These are phyloP conservation scores for Globisporangium nunn DNA, from an alignment of 352 stramenopile genomes.

Conservation along the genomic window DNA sequence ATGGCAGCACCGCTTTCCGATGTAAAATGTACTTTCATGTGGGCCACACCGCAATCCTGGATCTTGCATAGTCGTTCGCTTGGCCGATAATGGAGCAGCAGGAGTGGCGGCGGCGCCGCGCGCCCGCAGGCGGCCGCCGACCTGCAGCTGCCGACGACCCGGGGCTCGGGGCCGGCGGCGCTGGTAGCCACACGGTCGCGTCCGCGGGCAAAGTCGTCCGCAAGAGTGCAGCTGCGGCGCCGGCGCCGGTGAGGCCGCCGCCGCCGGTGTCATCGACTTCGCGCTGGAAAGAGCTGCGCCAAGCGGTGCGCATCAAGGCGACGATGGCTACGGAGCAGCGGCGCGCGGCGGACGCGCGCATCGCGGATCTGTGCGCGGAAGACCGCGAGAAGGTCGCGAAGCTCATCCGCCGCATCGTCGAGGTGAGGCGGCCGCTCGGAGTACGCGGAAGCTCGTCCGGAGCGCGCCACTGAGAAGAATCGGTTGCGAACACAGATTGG, in stretches of 20 bases:
- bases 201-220: slow-evolving; percentile 12
- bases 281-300: slow-evolving; percentile 61
- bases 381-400: slow-evolving; percentile 80
- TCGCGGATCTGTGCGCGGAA: slow-evolving; percentile 64
- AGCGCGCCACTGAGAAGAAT: too few species aligned
- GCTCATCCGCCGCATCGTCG: slow-evolving; percentile 63
- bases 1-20: neutral
- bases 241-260: neutral
- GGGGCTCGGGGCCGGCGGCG: neutral
- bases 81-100: slow-evolving; percentile 2
- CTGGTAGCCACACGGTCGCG: slow-evolving; percentile 7
- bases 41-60: too few species aligned
- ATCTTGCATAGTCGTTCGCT: slow-evolving; percentile 4
- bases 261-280: slow-evolving; percentile 19
- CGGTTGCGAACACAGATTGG: slow-evolving; percentile 17
- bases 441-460: too few species aligned
- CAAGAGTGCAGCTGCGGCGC: slow-evolving; percentile 6
- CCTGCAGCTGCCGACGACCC: neutral
- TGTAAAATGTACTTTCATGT: neutral
- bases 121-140: neutral
- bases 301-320: slow-evolving; percentile 50
- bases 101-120: slow-evolving; percentile 13
- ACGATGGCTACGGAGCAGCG: slow-evolving; percentile 31
- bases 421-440: slow-evolving; percentile 22
- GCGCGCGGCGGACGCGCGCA: slow-evolving; percentile 21